A percentile compares a stretch with the other conserved stretches of the same genome.
These are phyloP conservation scores for Camelina sativa DNA, from an alignment of 345 rosid genomes.

Conservation along the genomic window DNA sequence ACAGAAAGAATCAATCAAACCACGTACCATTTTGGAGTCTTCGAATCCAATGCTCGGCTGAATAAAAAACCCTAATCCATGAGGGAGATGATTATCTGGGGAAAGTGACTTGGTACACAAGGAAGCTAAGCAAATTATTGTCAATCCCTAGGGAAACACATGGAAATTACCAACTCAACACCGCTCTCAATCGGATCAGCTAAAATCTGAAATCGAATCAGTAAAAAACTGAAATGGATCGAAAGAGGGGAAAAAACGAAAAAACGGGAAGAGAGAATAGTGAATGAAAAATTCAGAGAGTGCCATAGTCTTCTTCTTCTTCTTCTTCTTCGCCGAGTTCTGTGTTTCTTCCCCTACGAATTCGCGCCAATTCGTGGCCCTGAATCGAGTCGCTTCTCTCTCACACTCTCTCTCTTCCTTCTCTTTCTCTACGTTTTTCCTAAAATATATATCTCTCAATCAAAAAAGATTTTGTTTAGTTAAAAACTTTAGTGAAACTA, in stretches of 20 bases:
- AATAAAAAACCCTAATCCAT: neutral
- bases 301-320: neutral
- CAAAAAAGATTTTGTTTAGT: no score
- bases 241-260: neutral
- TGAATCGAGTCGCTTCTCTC: neutral
- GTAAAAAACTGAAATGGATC: neutral
- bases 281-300: constrained; percentile 33
- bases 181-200: neutral
- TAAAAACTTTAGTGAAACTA: no score
- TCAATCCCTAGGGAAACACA: constrained; percentile 15
- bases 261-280: constrained; percentile 36
- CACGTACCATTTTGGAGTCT: neutral
- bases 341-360: constrained; percentile 46
- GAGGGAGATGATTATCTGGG: neutral
- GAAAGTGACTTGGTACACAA: constrained; percentile 34
- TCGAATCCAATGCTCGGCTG: constrained; percentile 11
- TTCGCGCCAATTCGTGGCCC: constrained; percentile 86
- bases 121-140: constrained; percentile 13
- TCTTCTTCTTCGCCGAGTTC: neutral
- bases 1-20: neutral
- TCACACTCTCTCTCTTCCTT: neutral
- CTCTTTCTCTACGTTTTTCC: neutral
- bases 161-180: neutral
- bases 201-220: neutral
- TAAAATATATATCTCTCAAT: no score